These are phyloP conservation scores for Pythium oligandrum DNA, from an alignment of 352 stramenopile species.

Conservation along the genomic window DNA sequence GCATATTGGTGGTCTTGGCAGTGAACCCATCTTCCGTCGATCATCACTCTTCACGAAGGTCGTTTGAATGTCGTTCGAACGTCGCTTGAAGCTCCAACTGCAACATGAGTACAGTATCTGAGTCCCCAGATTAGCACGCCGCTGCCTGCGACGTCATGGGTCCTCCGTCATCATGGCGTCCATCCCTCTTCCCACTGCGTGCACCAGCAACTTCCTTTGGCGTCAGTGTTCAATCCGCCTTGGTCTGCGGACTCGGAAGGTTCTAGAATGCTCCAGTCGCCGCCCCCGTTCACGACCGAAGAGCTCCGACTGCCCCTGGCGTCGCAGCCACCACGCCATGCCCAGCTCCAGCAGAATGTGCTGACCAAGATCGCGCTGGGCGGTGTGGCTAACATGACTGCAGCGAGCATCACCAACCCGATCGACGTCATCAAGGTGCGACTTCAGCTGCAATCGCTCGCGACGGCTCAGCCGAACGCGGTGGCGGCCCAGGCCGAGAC, in stretches of 20 bases:
- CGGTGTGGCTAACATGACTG: slow-evolving; percentile 56
- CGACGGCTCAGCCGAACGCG: not conserved
- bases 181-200: not conserved
- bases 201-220: not conserved
- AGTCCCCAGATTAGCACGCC: slow-evolving; percentile 2
- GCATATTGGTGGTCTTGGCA: slow-evolving; percentile 1
- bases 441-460: slow-evolving; percentile 31
- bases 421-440: slow-evolving; percentile 58
- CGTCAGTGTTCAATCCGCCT: not conserved
- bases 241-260: not conserved
- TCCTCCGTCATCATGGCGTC: slow-evolving; percentile 10
- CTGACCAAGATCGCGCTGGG: slow-evolving; percentile 58
- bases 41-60: slow-evolving; percentile 5
- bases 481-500: slow-evolving; percentile 10
- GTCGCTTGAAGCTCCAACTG: slow-evolving; percentile 10
- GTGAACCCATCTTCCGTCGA: slow-evolving; percentile 10
- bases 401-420: slow-evolving; percentile 42
- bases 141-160: slow-evolving; percentile 7
- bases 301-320: too few relatives aligned
- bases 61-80: slow-evolving; percentile 1
- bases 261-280: slow-evolving; percentile 11
- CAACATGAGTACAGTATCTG: slow-evolving; percentile 7
- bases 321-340: slow-evolving; percentile 18
- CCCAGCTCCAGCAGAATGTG: slow-evolving; percentile 46
- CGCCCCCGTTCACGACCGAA: not conserved